Evolutionary conservation across 331 rosid genomes (phyloP).

Genomic region (Arachis monticola): DNA sequence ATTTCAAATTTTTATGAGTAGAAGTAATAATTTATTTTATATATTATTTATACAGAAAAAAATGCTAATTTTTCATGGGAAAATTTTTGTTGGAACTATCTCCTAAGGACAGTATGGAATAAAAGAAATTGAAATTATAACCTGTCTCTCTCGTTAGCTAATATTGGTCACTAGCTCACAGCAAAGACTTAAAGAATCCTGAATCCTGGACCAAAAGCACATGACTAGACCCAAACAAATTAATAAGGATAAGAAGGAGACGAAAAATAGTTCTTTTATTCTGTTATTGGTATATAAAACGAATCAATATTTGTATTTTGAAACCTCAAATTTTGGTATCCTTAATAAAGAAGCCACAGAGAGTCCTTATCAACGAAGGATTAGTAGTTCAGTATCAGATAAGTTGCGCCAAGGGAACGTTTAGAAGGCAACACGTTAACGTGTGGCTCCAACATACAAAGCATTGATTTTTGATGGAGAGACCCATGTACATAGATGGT

Average conservation of each 20-base stretch:
- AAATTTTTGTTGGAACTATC: not conserved
- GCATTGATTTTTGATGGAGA: constrained; percentile 1
- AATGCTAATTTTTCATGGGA: not conserved
- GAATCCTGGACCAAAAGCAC: not conserved
- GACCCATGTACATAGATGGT: no score
- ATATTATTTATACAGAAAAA: not conserved
- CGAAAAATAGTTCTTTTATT: not conserved
- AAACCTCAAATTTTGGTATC: not conserved
- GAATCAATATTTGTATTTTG: not conserved
- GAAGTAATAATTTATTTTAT: not conserved
- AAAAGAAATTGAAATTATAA: not conserved
- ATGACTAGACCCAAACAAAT: not conserved
- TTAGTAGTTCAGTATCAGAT: not conserved
- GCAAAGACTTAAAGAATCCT: not conserved
- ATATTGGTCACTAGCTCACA: not conserved
- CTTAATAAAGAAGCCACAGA: not conserved
- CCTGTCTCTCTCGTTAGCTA: not conserved
- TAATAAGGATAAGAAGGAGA: not conserved
- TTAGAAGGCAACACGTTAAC: constrained; percentile 41
- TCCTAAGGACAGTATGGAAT: not conserved
- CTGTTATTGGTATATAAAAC: not conserved
- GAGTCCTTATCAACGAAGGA: constrained; percentile 37
- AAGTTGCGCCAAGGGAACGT: constrained; percentile 31
- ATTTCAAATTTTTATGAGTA: no score
- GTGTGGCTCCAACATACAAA: constrained; percentile 36